phyloP scores from a whole-genome alignment of 2,329 filamentous ascomycete species.

The Xylariaceae sp. region DNA sequence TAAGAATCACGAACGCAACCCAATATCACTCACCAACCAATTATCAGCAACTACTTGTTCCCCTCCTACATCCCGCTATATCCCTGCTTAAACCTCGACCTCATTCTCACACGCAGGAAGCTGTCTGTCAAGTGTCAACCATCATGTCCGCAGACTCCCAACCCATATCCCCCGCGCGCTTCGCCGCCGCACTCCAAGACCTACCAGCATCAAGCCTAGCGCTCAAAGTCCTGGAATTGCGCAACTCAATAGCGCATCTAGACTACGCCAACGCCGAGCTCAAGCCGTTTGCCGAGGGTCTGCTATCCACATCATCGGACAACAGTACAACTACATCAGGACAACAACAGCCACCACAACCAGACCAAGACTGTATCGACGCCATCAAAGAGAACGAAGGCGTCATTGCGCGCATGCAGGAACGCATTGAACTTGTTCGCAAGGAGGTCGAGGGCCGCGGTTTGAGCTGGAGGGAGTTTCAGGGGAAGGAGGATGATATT shows the following conservation, averaged over 20 bases:
- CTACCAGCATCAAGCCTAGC: conserved; percentile 65
- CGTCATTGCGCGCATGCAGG: conserved; percentile 65
- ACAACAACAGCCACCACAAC: conserved; percentile 31
- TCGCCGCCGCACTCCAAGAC: conserved; percentile 63
- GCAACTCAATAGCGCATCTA: conserved; percentile 70
- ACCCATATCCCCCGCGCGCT: conserved; percentile 60
- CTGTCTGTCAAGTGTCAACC: too few species aligned
- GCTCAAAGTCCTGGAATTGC: conserved; percentile 71
- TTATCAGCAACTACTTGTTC: too few species aligned
- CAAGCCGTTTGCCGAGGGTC: conserved; percentile 60
- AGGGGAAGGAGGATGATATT: conserved; percentile 45
- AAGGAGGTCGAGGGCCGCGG: conserved; percentile 60
- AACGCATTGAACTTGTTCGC: conserved; percentile 60
- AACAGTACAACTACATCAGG: conserved; percentile 33
- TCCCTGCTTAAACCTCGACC: too few species aligned
- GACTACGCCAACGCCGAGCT: conserved; percentile 71
- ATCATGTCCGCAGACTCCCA: conserved; percentile 58
- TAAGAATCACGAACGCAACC: too few species aligned
- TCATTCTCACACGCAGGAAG: too few species aligned
- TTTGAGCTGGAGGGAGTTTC: conserved; percentile 54
- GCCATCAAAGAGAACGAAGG: conserved; percentile 68
- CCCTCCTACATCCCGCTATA: too few species aligned
- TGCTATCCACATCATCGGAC: too few species aligned
- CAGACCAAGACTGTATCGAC: conserved; percentile 69
- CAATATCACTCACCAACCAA: too few species aligned